phyloP scores from a whole-genome alignment of 2,329 filamentous ascomycete species.

The Pseudonectria foliicola region DNA sequence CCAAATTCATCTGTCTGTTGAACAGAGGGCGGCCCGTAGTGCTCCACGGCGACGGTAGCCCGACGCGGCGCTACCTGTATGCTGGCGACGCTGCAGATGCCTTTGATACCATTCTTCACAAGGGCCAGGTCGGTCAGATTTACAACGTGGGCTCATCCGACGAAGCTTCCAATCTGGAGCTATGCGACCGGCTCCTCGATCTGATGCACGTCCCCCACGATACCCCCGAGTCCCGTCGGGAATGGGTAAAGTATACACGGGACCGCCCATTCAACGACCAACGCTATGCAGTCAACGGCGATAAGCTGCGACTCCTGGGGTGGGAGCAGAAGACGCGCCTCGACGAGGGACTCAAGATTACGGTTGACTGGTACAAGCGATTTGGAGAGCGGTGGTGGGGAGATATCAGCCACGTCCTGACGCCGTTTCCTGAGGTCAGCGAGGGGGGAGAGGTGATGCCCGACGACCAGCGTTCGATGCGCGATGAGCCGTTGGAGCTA shows the following conservation, averaged over 20 bases:
- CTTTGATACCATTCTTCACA: slow-evolving; percentile 78
- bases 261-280: slow-evolving; percentile 76
- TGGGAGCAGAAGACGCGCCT: slow-evolving; percentile 64
- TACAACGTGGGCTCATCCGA: slow-evolving; percentile 79
- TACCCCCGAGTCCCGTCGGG: slow-evolving; percentile 45
- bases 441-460: slow-evolving; percentile 48
- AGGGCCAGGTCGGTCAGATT: slow-evolving; percentile 63
- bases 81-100: slow-evolving; percentile 75
- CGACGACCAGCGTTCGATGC: slow-evolving; percentile 32
- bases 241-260: slow-evolving; percentile 66
- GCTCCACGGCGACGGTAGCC: slow-evolving; percentile 69
- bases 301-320: slow-evolving; percentile 58
- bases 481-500: slow-evolving; percentile 26
- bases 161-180: slow-evolving; percentile 66
- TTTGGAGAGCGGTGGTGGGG: slow-evolving; percentile 68
- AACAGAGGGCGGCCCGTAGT: slow-evolving; percentile 60
- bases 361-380: slow-evolving; percentile 62
- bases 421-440: slow-evolving; percentile 57
- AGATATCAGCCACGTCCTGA: slow-evolving; percentile 61
- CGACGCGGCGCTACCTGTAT: slow-evolving; percentile 69
- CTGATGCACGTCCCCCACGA: slow-evolving; percentile 51
- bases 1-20: slow-evolving; percentile 70
- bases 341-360: slow-evolving; percentile 53
- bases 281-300: slow-evolving; percentile 64
- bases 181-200: slow-evolving; percentile 58